Base-by-base conservation (phyloP, 805 yeast genomes). In the Metschnikowia borealis region DNA sequence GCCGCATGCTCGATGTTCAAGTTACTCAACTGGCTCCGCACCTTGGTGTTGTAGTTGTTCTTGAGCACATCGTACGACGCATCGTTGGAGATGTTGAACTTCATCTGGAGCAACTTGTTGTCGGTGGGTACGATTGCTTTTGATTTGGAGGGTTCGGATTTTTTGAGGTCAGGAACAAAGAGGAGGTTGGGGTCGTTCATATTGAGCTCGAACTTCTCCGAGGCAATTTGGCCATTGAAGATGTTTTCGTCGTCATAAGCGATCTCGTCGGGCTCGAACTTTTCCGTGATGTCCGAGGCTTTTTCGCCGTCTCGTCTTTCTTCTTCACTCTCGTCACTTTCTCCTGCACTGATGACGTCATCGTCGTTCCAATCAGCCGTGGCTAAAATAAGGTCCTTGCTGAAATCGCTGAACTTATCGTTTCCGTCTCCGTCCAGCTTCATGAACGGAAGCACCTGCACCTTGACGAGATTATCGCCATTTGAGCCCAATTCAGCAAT, bases 21-120 rank as follows among this genome's bases (percentile, higher is more conserved):
- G 57, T 92, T 89, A 41, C 97, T 96, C 60, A 94, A 83, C 6
- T 96, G 95, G 2, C 96, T 83, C 65, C 99, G 83, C 35, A 92
- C 88, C 72, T 89, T 92, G 37, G 95, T 83, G 64, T 90, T 96
- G 65, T 91, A 90, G 61, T 89, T 91, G 50, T 83, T 87, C 62
- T 86, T 87, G 57, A 94, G 73, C 47, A 85, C 69, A 51, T 89
- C 96, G 66, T 94, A 94, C 39, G 85, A 87, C 40, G 80, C 78
- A 67, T 94, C 99, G 67, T 94, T 94, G 6, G 97, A 90, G 37
- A 92, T 78, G 64, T 88, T 87, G 68, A 87, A 89, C 56, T 86
- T 84, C 51, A 75, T 65, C 35, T 78, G 76, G 18, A 89, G 59
- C 29, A 74, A 63, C 53, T 77, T 77, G 43, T 84, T 87, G 51